These are phyloP conservation scores for Leccinum imitatum DNA, from an alignment of 768 basidiomycete genomes.

Conservation along the genomic window DNA sequence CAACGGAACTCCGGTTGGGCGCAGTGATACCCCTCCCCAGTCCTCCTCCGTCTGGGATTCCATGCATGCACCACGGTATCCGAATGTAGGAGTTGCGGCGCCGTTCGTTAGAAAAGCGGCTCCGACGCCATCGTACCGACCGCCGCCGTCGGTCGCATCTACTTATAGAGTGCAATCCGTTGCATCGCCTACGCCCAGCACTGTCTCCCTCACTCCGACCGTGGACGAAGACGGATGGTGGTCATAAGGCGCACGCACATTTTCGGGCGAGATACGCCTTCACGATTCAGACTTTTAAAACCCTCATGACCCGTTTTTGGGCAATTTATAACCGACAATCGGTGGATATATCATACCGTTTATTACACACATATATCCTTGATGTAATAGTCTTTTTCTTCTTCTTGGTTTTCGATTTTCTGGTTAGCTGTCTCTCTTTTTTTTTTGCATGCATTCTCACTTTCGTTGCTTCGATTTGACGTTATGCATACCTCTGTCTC, in stretches of 20 bases:
- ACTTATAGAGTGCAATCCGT: conserved; percentile 35
- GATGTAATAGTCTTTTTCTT: conserved; percentile 21
- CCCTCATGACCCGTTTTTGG: not conserved
- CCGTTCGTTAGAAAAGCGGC: conserved; percentile 17
- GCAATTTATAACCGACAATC: conserved; percentile 12
- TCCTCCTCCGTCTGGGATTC: conserved; percentile 69
- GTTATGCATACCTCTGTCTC: conserved; percentile 14
- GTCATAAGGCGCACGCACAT: conserved; percentile 35
- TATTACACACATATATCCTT: conserved; percentile 15
- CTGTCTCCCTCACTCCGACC: conserved; percentile 69
- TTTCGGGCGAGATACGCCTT: not conserved
- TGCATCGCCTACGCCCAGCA: conserved; percentile 76
- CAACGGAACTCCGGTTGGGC: conserved; percentile 28
- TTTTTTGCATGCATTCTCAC: not conserved
- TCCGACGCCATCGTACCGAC: conserved; percentile 33
- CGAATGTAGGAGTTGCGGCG: conserved; percentile 16
- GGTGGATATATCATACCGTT: not conserved
- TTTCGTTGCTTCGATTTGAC: not conserved
- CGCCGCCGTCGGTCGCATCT: conserved; percentile 49
- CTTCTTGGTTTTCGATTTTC: not conserved
- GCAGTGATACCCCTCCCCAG: conserved; percentile 48
- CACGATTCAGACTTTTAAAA: not conserved
- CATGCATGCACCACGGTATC: conserved; percentile 49
- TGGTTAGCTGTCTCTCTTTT: not conserved
- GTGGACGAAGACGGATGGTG: conserved; percentile 80